Conservation (phyloP, 2,329 filamentous ascomycete genomes). For the Immersiporthe knoxdaviesiana region DNA sequence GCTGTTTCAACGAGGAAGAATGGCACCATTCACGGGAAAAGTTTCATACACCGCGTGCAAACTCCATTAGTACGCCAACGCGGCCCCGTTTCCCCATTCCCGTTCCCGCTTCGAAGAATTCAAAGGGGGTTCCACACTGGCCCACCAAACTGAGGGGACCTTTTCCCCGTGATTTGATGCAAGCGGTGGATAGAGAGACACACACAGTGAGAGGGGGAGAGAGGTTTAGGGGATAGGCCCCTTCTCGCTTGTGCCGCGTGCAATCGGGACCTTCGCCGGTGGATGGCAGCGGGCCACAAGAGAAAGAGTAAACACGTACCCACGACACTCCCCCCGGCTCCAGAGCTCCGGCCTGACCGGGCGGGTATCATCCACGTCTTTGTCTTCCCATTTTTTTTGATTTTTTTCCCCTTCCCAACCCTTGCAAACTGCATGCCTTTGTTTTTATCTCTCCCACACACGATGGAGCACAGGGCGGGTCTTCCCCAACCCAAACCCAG, state of each 20-base stretch:
- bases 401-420: background rate
- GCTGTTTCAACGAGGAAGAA: background rate
- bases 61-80: constrained; percentile 9
- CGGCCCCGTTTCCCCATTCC: constrained; percentile 10
- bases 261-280: constrained; percentile 12
- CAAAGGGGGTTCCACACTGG: background rate
- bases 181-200: background rate
- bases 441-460: background rate
- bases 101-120: constrained; percentile 3
- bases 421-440: too few relatives aligned
- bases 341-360: constrained; percentile 12
- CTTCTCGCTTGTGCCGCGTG: background rate
- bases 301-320: background rate
- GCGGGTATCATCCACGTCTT: constrained; percentile 12
- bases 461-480: background rate
- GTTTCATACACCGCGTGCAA: constrained; percentile 13
- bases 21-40: constrained; percentile 12
- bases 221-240: background rate
- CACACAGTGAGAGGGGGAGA: background rate
- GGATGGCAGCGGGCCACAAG: constrained; percentile 1
- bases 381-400: constrained; percentile 10
- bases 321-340: background rate
- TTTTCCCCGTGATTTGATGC: constrained; percentile 2
- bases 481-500: constrained; percentile 5
- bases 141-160: background rate